Percentiles rank a stretch among this genome's conserved stretches.
phyloP scores from a whole-genome alignment of 768 basidiomycete species.

The Boletales sp. region DNA sequence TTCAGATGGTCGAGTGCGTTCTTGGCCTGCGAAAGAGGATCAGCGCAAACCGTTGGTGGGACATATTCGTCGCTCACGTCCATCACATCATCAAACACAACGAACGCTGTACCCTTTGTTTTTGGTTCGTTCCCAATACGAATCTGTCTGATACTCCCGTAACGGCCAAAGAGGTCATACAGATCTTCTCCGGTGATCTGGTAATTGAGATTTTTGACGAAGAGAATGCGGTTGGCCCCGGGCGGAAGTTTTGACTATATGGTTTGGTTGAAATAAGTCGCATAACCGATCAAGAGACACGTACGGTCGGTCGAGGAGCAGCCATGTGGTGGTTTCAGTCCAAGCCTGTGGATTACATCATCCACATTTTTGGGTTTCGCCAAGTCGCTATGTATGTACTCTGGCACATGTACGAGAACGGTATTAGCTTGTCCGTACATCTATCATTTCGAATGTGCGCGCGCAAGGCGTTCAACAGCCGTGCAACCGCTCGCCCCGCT shows the following conservation, averaged over 20 bases:
- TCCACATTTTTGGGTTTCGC: neutral
- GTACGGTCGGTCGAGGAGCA: conserved; percentile 64
- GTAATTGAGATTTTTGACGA: conserved; percentile 92
- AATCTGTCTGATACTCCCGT: conserved; percentile 94
- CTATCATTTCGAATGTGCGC: conserved; percentile 9
- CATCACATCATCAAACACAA: conserved; percentile 96
- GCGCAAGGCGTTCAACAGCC: conserved; percentile 52
- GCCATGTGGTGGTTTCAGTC: conserved; percentile 45
- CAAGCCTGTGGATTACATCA: conserved; percentile 19
- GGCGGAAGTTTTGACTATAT: conserved; percentile 81
- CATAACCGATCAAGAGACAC: neutral
- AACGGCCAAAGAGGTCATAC: conserved; percentile 96
- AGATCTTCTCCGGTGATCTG: conserved; percentile 90
- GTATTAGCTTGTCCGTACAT: too few relatives aligned
- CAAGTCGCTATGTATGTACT: neutral
- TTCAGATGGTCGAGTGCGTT: conserved; percentile 96
- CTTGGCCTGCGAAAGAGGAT: conserved; percentile 63
- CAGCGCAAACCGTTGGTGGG: conserved; percentile 5
- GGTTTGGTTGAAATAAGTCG: neutral
- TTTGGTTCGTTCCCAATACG: conserved; percentile 90
- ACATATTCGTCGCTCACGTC: conserved; percentile 53
- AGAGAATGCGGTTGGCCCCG: conserved; percentile 87
- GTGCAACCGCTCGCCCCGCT: conserved; percentile 62
- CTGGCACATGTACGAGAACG: too few relatives aligned
- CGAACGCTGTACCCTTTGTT: conserved; percentile 94